Percentiles rank a stretch among this genome's conserved stretches.
phyloP scores from a whole-genome alignment of 208 protist genomes.

The Leishmania tropica region DNA sequence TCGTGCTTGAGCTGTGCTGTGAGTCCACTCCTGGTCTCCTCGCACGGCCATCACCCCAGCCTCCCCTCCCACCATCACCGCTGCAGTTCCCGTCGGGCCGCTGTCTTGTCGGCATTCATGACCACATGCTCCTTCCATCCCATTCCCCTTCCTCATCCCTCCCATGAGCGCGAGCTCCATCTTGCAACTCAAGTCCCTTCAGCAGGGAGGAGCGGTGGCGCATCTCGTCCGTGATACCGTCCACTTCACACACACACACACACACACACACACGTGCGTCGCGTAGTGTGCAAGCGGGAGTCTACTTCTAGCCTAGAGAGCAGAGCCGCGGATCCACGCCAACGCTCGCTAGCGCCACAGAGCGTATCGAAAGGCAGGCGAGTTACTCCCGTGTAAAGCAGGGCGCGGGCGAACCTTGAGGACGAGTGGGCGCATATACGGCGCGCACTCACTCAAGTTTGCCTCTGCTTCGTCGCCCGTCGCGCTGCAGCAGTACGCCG shows the following conservation, averaged over 20 bases:
- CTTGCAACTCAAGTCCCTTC: neutral
- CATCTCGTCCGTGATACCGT: no score
- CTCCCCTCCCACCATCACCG: neutral
- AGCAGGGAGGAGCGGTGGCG: neutral
- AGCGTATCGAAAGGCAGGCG: neutral
- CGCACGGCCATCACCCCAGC: neutral
- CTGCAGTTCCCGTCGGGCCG: neutral
- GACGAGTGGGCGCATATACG: neutral
- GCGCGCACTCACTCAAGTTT: neutral
- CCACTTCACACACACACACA: neutral
- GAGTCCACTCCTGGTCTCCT: neutral
- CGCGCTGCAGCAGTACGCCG: neutral
- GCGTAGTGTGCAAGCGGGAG: neutral
- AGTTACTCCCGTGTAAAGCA: neutral
- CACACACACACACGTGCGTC: neutral
- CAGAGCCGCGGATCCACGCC: neutral
- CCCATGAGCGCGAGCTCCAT: neutral
- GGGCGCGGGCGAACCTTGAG: neutral
- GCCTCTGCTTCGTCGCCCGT: neutral
- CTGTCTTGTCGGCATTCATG: neutral
- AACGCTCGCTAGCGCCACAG: neutral
- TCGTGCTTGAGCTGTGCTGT: neutral
- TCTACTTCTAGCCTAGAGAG: neutral
- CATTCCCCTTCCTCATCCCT: neutral
- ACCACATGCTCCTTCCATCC: no score